phyloP scores from a whole-genome alignment of 768 basidiomycete species.

The Pholiota microspora region DNA sequence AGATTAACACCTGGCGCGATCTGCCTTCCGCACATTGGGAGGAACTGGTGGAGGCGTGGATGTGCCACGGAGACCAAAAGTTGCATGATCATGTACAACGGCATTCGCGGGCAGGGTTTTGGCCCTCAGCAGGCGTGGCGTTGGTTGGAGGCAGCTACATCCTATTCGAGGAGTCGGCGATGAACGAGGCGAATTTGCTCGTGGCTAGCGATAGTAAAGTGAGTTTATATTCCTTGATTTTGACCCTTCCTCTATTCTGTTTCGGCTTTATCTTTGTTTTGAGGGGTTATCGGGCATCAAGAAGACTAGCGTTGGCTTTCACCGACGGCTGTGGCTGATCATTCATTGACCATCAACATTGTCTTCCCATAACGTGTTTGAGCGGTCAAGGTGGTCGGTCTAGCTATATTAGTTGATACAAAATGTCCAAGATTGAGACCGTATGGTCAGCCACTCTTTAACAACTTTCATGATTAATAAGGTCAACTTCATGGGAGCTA shows the following conservation, averaged over 20 bases:
- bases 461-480: conserved; percentile 83
- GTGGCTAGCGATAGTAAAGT: conserved; percentile 50
- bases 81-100: conserved; percentile 68
- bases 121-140: conserved; percentile 70
- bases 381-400: conserved; percentile 22
- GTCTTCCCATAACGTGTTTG: conserved; percentile 10
- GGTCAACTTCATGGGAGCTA: conserved; percentile 83
- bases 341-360: conserved; percentile 13
- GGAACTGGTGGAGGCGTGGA: conserved; percentile 96
- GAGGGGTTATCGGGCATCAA: conserved; percentile 69
- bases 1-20: conserved; percentile 63
- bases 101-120: conserved; percentile 65
- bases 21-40: conserved; percentile 97
- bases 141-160: conserved; percentile 91
- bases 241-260: conserved; percentile 6
- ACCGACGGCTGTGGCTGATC: conserved; percentile 54
- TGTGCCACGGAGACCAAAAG: conserved; percentile 92
- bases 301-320: conserved; percentile 85
- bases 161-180: conserved; percentile 63
- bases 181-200: conserved; percentile 53
- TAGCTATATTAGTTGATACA: conserved; percentile 85
- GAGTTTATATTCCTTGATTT: conserved; percentile 29
- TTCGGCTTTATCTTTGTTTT: conserved; percentile 12
- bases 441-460: conserved; percentile 38
- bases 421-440: conserved; percentile 72